Conservation (phyloP, 768 basidiomycete genomes). For the Russula sp. region DNA sequence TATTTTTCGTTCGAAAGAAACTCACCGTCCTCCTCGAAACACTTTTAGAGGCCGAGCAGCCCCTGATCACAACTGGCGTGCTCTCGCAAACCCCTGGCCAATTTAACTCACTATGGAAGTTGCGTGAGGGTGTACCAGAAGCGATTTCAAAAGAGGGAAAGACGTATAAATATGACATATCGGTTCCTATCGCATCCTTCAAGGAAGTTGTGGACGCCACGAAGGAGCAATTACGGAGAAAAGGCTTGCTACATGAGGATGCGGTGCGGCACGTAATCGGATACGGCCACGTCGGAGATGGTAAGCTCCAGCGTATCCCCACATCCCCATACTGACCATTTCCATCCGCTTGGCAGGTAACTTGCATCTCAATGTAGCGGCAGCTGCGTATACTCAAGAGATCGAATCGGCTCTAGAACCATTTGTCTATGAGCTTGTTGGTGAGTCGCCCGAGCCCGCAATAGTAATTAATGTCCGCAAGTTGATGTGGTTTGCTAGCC, state of each 20-base stretch:
- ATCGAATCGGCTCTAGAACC: constrained; percentile 89
- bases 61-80: constrained; percentile 85
- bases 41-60: constrained; percentile 69
- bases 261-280: constrained; percentile 85
- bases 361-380: constrained; percentile 88
- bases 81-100: constrained; percentile 89
- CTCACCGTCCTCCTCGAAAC: constrained; percentile 70
- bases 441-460: constrained; percentile 44
- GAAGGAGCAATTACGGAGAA: constrained; percentile 62
- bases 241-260: constrained; percentile 65
- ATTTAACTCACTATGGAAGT: constrained; percentile 84
- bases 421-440: constrained; percentile 88
- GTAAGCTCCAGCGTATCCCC: constrained; percentile 44
- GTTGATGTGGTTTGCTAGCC: constrained; percentile 42
- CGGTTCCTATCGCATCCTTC: constrained; percentile 82
- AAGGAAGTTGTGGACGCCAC: constrained; percentile 83
- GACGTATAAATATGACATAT: constrained; percentile 96
- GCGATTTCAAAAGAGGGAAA: constrained; percentile 92
- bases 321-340: constrained; percentile 8
- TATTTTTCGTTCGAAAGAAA: constrained; percentile 59
- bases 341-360: constrained; percentile 56
- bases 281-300: constrained; percentile 97
- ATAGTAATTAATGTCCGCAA: background rate
- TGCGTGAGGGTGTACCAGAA: constrained; percentile 91
- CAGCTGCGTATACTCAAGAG: constrained; percentile 76